Evolutionary conservation across 208 protist genomes (phyloP).

Genomic region (Angomonas ambiguus): DNA sequence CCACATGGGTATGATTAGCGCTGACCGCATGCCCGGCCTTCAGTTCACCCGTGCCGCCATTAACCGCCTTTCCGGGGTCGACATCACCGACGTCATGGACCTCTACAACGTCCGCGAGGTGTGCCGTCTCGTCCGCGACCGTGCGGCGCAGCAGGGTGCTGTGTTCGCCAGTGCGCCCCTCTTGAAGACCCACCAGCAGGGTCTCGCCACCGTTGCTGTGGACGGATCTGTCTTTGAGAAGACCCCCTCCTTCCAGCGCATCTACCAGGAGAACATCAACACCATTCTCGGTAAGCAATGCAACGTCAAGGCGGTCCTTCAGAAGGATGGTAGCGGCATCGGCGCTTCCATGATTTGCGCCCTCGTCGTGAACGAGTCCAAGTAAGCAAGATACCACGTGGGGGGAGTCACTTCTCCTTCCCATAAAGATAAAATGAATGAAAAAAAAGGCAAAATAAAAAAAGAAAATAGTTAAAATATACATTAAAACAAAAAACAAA

Average conservation of each 20-base stretch:
- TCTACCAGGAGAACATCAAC: constrained; percentile 70
- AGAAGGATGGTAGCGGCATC: constrained; percentile 85
- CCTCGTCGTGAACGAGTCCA: constrained; percentile 34
- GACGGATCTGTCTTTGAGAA: constrained; percentile 91
- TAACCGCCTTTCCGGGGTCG: constrained; percentile 36
- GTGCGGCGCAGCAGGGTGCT: constrained; percentile 74
- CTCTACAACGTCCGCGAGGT: constrained; percentile 54
- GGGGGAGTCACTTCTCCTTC: background rate
- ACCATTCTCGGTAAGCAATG: constrained; percentile 54
- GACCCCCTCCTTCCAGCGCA: constrained; percentile 74
- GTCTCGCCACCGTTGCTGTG: constrained; percentile 59
- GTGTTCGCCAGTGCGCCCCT: constrained; percentile 63
- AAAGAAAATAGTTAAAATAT: background rate
- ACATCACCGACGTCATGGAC: constrained; percentile 36
- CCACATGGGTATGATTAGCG: constrained; percentile 52
- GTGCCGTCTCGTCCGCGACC: constrained; percentile 67
- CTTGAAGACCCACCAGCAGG: constrained; percentile 63
- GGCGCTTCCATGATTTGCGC: constrained; percentile 88
- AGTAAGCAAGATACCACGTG: constrained; percentile 14
- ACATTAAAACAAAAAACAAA: constrained; percentile 7
- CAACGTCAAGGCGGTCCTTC: constrained; percentile 51
- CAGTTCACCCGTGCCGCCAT: constrained; percentile 59
- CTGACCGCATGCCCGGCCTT: constrained; percentile 66
- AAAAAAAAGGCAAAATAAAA: background rate
- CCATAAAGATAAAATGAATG: background rate